Evolutionary conservation across 768 basidiomycete species (phyloP), one percentile per base, ranked within the genome.

Genomic region (Piloderma croceum): DNA sequence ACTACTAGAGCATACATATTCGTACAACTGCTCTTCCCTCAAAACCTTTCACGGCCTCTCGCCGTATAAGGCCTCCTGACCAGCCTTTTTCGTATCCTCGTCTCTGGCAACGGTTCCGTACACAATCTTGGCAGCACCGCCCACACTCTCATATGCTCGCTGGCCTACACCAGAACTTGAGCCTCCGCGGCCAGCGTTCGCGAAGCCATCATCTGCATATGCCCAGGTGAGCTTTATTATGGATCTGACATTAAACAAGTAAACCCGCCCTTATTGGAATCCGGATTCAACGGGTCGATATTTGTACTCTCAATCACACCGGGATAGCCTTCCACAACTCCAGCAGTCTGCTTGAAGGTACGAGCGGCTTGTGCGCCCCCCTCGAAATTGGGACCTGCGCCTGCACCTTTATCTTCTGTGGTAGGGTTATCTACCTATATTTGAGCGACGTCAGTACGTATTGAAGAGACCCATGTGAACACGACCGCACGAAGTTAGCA

Each of bases 301-400:
- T 75, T 59, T 18, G 73, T 62, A 23, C 63, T 58, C 56, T 79
- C 75, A 47, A 79, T 75, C 47, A 78, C 76, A 13, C 76, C 75
- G 5, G 77, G 73, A 2, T 64, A 67, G 11, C 64, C 68, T 53
- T 78, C 77, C 27, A 72, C 56, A 24, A 76, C 74, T 15, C 77
- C 74, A 7, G 72, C 67, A 6, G 62, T 57, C 40, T 66, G 43
- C 41, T 62, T 68, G 52, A 72, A 60, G 32, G 51, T 54, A 17
- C 62, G 63, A 39, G 60, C 54, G 3, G 72, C 70, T 22, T 71
- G 54, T 32, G 57, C 53, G 37, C 64, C 59, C 19, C 66, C 71
- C 9, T 61, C 43, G 53, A 71, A 73, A 41, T 61, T 53, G 21
- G 54, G 39, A 17, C 60, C 61, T 5, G 65, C 70, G 4, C 71